Base-by-base conservation (phyloP, 2,329 filamentous ascomycete species). In the Ceratocystis harringtonii region DNA sequence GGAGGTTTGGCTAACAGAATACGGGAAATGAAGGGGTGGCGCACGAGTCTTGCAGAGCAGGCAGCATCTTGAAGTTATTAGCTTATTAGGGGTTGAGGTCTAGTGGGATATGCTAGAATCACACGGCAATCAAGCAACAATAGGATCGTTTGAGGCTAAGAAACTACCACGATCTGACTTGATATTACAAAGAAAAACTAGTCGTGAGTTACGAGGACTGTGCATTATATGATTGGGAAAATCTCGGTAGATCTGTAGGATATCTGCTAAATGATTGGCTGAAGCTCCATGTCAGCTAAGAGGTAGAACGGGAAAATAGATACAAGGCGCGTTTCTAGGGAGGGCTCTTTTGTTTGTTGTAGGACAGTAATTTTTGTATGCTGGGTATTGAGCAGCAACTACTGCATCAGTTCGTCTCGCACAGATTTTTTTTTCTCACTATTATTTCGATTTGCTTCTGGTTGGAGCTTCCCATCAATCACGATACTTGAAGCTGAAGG, bases 1-100 rank as follows among this genome's bases (percentile, higher is more conserved):
- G n/a, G 50, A 52, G 36, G 8, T 65, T 12, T 67, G 66, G 66
- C 25, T 67, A 7, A 32, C 63, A 43, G 63, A 67, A 45, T 67
- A 65, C n/a, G 66, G 62, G n/a, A 45, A 67, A 25, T 67, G 30
- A 64, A 22, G 32, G 58, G 12, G 12, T 6, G 5, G 19, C 1
- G 15, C 28, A 25, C 4, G 2, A 15, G n/a, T 5, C 7, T 10
- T 8, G 6, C 10, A 22, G 22, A 10, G n/a, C 5, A 50, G 1
- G 22, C 6, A 12, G 22, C 8, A 22, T 52, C 12, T 15, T 15
- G 10, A 41, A 15, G 4, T 15, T 22, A 19, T 22, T 52, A 8
- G n/a, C 6, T 3, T 52, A 5, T 19, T 52, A 52, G 48, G 48
- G 48, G 22, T 52, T 22, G n/a, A 22, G 48, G 7, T 52, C 22